Base-by-base conservation (phyloP, 345 rosid species). In the Moringa oleifera region DNA sequence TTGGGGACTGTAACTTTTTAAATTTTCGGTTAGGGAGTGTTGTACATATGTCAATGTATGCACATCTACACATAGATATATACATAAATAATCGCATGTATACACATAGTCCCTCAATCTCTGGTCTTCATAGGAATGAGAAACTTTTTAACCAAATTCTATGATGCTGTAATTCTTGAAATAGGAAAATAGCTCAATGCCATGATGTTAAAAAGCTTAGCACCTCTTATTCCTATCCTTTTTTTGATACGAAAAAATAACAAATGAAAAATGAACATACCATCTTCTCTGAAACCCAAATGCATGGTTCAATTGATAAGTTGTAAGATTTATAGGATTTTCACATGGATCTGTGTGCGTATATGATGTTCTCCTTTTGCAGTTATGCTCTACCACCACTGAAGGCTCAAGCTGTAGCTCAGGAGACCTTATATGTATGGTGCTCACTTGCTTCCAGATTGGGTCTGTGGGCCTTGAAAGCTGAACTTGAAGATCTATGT, bases 371-470 rank as follows among this genome's bases (percentile, higher is more conserved):
- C 55, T 59, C 37, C 53, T 53, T 45, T 51, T 75, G 59, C 77
- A 84, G 93, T 67, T 82, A 81, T 73, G 89, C 85, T 66, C 77
- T 86, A 61, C 83, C 87, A 61, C 53, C 64, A 8, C 22, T 62
- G 57, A 86, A 86, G 81, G 89, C 93, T 77, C 79, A 71, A 72
- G 87, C 93, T 64, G 72, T 86, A 23, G 93, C 89, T n/a, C 83
- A 80, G 65, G 93, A 86, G 77, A 86, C 93, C 57, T 63, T 86
- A 46, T 74, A 72, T 71, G 68, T 86, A 67, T 86, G 93, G 93
- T 84, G 93, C 73, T 80, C 87, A 19, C 93, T 86, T 67, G 93
- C 93, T 68, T 84, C 89, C 4, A 80, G 87, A 80, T 78, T 86
- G 77, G 89, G 89, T 68, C 62, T 86, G 66, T 84, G 93, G 93